phyloP scores from a whole-genome alignment of 371 early-diverging fungal species.

The Batrachochytrium dendrobatidis region DNA sequence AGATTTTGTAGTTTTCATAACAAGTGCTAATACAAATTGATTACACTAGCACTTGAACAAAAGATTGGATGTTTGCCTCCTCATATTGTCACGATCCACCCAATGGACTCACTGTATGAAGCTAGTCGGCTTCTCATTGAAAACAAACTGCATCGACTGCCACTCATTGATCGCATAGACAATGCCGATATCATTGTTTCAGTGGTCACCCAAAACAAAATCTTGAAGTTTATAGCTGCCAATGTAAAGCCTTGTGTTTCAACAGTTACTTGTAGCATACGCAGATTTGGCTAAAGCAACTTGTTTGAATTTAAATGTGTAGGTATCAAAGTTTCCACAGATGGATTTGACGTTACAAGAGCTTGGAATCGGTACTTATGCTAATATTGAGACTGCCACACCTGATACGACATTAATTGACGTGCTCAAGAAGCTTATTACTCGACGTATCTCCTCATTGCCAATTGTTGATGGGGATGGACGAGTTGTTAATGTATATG shows the following conservation, averaged over 20 bases:
- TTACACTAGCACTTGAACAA: constrained; percentile 7
- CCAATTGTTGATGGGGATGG: constrained; percentile 86
- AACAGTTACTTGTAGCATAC: too few relatives aligned
- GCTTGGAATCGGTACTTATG: constrained; percentile 79
- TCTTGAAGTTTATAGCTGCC: constrained; percentile 81
- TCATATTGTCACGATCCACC: constrained; percentile 3
- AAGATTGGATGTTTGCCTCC: constrained; percentile 7
- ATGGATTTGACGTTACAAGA: constrained; percentile 16
- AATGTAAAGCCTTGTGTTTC: constrained; percentile 56
- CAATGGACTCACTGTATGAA: constrained; percentile 6
- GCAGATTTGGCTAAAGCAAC: too few relatives aligned
- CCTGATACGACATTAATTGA: constrained; percentile 68
- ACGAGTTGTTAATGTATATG: constrained; percentile 82
- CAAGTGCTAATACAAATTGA: background rate
- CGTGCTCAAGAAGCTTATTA: constrained; percentile 81
- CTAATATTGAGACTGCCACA: constrained; percentile 58
- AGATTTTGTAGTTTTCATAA: background rate
- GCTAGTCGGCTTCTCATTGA: constrained; percentile 56
- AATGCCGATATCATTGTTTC: constrained; percentile 82
- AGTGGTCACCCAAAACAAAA: constrained; percentile 84
- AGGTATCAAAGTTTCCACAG: background rate
- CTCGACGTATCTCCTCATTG: constrained; percentile 77
- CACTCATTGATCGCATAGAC: constrained; percentile 74
- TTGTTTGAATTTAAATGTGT: too few relatives aligned
- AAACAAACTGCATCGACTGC: constrained; percentile 74